Base-by-base conservation (phyloP, 768 basidiomycete species). In the Naganishia kalamii region DNA sequence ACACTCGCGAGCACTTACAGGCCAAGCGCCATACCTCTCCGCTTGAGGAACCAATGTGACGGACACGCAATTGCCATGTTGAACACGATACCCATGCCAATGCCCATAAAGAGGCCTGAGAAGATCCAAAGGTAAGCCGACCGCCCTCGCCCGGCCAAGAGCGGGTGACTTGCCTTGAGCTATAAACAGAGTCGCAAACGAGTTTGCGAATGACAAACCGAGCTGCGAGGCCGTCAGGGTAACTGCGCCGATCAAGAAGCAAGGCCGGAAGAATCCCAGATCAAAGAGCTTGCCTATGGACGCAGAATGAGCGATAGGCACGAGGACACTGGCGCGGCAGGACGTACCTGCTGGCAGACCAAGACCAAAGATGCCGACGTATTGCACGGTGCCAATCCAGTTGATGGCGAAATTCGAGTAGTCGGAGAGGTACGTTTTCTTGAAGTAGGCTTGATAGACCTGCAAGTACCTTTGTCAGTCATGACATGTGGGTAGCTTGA, bases 11-110 rank as follows among this genome's bases (percentile, higher is more conserved):
- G 50, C 21, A 40, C 54, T 57, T 27, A 57, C 54, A 57, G 54
- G 40, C 82, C 77, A 74, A 84, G 81, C 7, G 77, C 80, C 19
- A 83, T 69, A 11, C 80, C 77, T 4, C 83, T 74, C 25, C 75
- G 73, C 25, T 73, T 74, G 29, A 74, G 61, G 61, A 84, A 84
- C 72, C 83, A 81, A 48, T 83, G 82, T 12, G 81, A 80, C 17
- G 82, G 65, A 29, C 83, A 77, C 4, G 80, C 80, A 7, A 84
- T 69, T 2, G 80, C 74, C 2, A 86, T 86, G 32, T 84, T 78
- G 67, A 83, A 85, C 43, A 81, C 78, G 54, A 83, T 68, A 3
- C 84, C 85, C 41, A 81, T 78, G 2, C 83, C 83, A 29, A 85
- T 78, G 13, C 85, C 75, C 54, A 57, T 57, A 23, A 57, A 57